phyloP scores from a whole-genome alignment of 2,329 filamentous ascomycete species.

The Xylaria digitata region DNA sequence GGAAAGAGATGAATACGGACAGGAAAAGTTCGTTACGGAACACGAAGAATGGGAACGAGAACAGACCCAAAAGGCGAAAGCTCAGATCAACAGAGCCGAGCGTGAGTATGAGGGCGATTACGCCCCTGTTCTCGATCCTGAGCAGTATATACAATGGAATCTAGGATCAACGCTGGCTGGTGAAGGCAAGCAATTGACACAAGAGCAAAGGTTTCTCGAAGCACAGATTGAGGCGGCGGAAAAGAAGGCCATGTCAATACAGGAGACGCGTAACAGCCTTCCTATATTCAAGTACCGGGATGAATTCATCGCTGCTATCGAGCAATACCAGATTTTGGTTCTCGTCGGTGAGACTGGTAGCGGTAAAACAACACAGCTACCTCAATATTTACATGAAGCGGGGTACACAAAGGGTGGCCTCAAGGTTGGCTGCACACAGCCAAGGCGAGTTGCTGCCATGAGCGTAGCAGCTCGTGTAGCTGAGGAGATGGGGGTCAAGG shows the following conservation, averaged over 20 bases:
- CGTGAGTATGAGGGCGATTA: conserved; percentile 85
- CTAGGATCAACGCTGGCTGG: conserved; percentile 78
- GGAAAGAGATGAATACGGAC: conserved; percentile 85
- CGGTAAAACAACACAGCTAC: conserved; percentile 95
- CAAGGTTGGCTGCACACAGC: conserved; percentile 94
- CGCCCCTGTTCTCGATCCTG: conserved; percentile 91
- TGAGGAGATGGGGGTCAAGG: conserved; percentile 89
- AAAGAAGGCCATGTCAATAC: conserved; percentile 86
- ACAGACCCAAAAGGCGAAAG: conserved; percentile 86
- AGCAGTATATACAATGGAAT: conserved; percentile 87
- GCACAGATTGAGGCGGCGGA: conserved; percentile 89
- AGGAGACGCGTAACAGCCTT: conserved; percentile 89
- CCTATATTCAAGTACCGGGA: conserved; percentile 92
- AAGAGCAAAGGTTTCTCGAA: conserved; percentile 82
- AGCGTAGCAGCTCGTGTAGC: conserved; percentile 95
- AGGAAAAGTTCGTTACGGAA: conserved; percentile 91
- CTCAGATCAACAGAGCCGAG: conserved; percentile 81
- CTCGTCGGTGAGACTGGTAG: conserved; percentile 95
- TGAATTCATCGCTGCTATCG: conserved; percentile 86
- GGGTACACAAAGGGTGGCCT: conserved; percentile 86
- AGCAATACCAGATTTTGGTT: conserved; percentile 86
- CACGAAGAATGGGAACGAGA: conserved; percentile 97
- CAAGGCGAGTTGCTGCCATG: conserved; percentile 95
- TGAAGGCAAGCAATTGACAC: conserved; percentile 75
- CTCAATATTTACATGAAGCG: conserved; percentile 92